Conservation (phyloP, 352 stramenopile genomes). For the Phytophthora gonapodyides region DNA sequence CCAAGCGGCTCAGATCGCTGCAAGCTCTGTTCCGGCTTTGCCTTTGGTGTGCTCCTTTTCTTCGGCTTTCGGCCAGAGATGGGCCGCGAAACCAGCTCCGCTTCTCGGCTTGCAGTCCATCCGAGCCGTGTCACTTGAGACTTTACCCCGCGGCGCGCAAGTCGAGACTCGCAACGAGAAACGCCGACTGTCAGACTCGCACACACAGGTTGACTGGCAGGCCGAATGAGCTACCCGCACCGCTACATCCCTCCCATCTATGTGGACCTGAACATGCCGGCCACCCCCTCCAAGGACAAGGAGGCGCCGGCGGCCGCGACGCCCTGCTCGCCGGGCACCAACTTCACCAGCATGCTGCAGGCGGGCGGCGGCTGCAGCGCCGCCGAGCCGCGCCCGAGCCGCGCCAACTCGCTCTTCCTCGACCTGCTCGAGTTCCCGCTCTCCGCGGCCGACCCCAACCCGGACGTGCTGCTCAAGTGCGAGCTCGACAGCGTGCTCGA, state of each 20-base stretch:
- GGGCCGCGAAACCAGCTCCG: conserved; percentile 22
- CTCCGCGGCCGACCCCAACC: conserved; percentile 26
- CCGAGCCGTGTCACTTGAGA: conserved; percentile 31
- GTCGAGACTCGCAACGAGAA: conserved; percentile 2
- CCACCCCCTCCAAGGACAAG: conserved; percentile 33
- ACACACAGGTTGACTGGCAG: conserved; percentile 8
- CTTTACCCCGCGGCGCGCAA: conserved; percentile 33
- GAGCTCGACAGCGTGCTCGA: conserved; percentile 44
- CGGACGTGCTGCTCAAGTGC: conserved; percentile 42
- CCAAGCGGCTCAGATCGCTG: conserved; percentile 38
- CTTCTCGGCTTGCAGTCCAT: conserved; percentile 17
- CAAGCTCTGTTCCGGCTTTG: conserved; percentile 32
- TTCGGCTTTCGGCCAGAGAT: conserved; percentile 21
- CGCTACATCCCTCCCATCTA: conserved; percentile 47
- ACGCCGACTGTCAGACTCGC: neutral
- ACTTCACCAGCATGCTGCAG: conserved; percentile 32
- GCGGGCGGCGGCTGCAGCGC: conserved; percentile 12
- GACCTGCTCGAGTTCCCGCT: conserved; percentile 41
- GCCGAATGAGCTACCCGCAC: conserved; percentile 41
- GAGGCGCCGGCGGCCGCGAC: conserved; percentile 8
- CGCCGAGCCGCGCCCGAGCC: conserved; percentile 31
- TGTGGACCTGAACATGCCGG: conserved; percentile 45
- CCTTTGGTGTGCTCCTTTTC: conserved; percentile 21
- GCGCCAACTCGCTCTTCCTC: conserved; percentile 42
- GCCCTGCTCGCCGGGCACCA: conserved; percentile 23